Percentiles rank a stretch among this genome's conserved stretches.
These are phyloP conservation scores for Fusarium sp. DNA, from an alignment of 2,329 filamentous ascomycete genomes.

Conservation along the genomic window DNA sequence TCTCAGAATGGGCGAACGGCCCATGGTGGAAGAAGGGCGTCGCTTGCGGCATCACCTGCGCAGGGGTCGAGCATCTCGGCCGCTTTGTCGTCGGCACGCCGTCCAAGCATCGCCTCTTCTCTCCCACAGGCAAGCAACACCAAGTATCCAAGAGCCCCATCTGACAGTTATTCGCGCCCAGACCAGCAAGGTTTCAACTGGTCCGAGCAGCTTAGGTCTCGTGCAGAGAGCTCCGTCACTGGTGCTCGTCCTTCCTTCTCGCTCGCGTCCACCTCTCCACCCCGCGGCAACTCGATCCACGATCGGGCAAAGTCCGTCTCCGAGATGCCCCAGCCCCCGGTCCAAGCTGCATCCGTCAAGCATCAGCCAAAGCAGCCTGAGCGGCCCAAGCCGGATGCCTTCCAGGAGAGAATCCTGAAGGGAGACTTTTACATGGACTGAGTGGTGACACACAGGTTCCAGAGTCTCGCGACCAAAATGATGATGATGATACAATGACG, in stretches of 20 bases:
- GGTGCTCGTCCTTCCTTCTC: constrained; percentile 69
- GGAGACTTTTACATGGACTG: constrained; percentile 99
- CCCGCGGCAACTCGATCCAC: constrained; percentile 58
- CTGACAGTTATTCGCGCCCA: constrained; percentile 75
- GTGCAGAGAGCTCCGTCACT: constrained; percentile 83
- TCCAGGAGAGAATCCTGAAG: constrained; percentile 97
- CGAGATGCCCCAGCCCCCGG: constrained; percentile 69
- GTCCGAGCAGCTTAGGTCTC: constrained; percentile 93
- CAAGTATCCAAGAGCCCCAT: constrained; percentile 68
- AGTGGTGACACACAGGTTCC: constrained; percentile 36
- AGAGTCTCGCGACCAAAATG: constrained; percentile 27
- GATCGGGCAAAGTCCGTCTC: constrained; percentile 78
- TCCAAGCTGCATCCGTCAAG: constrained; percentile 59
- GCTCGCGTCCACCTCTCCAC: constrained; percentile 60
- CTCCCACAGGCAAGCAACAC: constrained; percentile 69
- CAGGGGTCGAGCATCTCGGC: constrained; percentile 49
- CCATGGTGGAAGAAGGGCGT: constrained; percentile 48
- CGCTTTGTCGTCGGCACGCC: constrained; percentile 50
- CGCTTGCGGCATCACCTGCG: constrained; percentile 38
- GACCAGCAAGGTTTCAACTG: constrained; percentile 93
- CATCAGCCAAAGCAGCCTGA: constrained; percentile 50
- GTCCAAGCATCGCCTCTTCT: constrained; percentile 51
- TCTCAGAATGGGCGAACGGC: constrained; percentile 48
- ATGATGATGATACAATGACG: constrained; percentile 35
- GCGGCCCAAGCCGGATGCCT: constrained; percentile 84